These are phyloP conservation scores for Sinapis alba DNA, from an alignment of 441 rosid species.

Conservation along the genomic window DNA sequence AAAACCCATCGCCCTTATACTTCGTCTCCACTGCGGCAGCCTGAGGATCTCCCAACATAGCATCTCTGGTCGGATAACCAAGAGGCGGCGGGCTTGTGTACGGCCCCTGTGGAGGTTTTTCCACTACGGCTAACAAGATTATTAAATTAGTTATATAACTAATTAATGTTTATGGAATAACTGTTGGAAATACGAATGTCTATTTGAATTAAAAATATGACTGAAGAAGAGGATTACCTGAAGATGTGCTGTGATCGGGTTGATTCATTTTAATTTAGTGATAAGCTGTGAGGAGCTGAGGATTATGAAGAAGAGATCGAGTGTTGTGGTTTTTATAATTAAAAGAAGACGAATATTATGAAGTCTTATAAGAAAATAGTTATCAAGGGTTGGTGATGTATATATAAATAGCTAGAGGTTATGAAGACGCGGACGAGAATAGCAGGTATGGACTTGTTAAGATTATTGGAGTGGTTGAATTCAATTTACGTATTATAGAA, in stretches of 20 bases:
- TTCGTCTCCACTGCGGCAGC: slow-evolving; percentile 48
- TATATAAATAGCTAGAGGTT: slow-evolving; percentile 14
- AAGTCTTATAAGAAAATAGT: neutral
- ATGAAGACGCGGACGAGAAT: slow-evolving; percentile 25
- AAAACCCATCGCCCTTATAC: slow-evolving; percentile 75
- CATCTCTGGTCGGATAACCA: slow-evolving; percentile 59
- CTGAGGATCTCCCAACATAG: slow-evolving; percentile 14
- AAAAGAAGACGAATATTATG: slow-evolving; percentile 28
- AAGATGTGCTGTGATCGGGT: neutral
- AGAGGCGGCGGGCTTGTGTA: slow-evolving; percentile 57
- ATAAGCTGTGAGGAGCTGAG: neutral
- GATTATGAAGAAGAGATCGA: slow-evolving; percentile 16
- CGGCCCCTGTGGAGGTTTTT: slow-evolving; percentile 28
- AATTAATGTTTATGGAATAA: neutral
- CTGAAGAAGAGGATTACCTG: slow-evolving; percentile 23
- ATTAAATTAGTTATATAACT: neutral
- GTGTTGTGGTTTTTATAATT: slow-evolving; percentile 12
- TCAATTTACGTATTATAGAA: neutral
- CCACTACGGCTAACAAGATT: slow-evolving; percentile 3
- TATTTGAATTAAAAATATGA: neutral
- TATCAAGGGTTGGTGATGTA: neutral
- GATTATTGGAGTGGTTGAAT: slow-evolving; percentile 34
- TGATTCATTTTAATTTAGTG: slow-evolving; percentile 21
- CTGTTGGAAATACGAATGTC: neutral
- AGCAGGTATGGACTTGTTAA: slow-evolving; percentile 17